Evolutionary conservation across 306 rosid species (phyloP).

Genomic region (Prunus mira): DNA sequence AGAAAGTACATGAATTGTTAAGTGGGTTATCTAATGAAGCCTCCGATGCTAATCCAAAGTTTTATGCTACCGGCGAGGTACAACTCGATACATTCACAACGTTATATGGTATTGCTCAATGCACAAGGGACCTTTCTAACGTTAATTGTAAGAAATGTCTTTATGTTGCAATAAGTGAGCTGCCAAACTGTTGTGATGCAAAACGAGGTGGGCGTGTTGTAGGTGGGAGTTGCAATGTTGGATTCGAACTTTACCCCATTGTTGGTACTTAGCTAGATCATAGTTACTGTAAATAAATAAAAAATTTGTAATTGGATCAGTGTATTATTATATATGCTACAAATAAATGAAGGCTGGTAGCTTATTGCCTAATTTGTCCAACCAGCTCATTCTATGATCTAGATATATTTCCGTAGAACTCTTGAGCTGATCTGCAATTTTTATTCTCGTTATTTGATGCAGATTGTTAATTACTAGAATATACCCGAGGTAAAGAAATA

Average conservation of each 20-base stretch:
- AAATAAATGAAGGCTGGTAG: too few relatives aligned
- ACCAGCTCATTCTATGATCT: too few relatives aligned
- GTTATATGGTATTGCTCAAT: slow-evolving; percentile 30
- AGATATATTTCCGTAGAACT: too few relatives aligned
- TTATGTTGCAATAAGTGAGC: slow-evolving; percentile 18
- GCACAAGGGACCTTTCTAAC: slow-evolving; percentile 25
- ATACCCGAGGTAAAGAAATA: too few relatives aligned
- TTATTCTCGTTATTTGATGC: too few relatives aligned
- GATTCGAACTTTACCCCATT: slow-evolving; percentile 40
- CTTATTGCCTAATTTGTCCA: too few relatives aligned
- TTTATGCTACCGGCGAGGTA: slow-evolving; percentile 25
- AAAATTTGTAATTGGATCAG: too few relatives aligned
- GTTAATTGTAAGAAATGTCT: slow-evolving; percentile 37
- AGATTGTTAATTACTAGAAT: too few relatives aligned
- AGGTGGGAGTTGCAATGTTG: slow-evolving; percentile 37
- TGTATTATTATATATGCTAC: too few relatives aligned
- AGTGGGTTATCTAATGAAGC: slow-evolving; percentile 22
- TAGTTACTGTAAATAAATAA: too few relatives aligned
- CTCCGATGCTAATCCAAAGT: neutral
- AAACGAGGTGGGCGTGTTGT: slow-evolving; percentile 41
- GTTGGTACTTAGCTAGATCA: slow-evolving; percentile 5
- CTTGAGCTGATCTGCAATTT: too few relatives aligned
- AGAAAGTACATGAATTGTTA: slow-evolving; percentile 9
- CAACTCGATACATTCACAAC: slow-evolving; percentile 12
- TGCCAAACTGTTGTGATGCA: slow-evolving; percentile 28